Evolutionary conservation across 805 yeast genomes (phyloP).

Genomic region (Candida odintsovae): DNA sequence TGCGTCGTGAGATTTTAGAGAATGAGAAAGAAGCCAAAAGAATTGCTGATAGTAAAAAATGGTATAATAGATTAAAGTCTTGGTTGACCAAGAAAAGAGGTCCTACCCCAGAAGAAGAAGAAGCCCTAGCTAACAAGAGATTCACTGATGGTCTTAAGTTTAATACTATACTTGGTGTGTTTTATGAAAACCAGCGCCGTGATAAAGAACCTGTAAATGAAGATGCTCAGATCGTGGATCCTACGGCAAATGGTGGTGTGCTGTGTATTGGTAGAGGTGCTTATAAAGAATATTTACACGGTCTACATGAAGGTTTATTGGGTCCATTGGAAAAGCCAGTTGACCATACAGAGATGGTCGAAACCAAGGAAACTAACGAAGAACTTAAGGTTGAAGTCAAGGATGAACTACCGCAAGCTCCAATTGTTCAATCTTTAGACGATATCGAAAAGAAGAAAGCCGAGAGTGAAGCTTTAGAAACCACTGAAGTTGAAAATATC

Average conservation of each 20-base stretch:
- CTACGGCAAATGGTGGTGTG: conserved; percentile 69
- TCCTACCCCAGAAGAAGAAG: conserved; percentile 8
- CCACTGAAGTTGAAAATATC: conserved; percentile 2
- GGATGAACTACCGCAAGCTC: conserved; percentile 7
- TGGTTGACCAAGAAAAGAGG: conserved; percentile 5
- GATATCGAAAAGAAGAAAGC: neutral
- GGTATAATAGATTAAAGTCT: conserved; percentile 14
- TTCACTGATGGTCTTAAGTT: conserved; percentile 30
- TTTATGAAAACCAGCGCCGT: conserved; percentile 27
- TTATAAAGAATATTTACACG: conserved; percentile 84
- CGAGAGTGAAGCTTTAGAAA: conserved; percentile 2
- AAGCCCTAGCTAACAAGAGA: conserved; percentile 19
- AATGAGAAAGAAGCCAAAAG: conserved; percentile 19
- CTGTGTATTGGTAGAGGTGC: conserved; percentile 95
- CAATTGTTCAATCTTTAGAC: conserved; percentile 5
- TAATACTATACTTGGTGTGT: conserved; percentile 54
- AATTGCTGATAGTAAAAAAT: conserved; percentile 14
- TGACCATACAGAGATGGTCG: conserved; percentile 16
- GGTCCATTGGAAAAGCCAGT: conserved; percentile 73
- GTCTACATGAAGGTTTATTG: conserved; percentile 89
- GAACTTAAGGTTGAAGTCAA: conserved; percentile 1
- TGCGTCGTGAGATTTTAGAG: conserved; percentile 45
- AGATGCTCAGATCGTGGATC: conserved; percentile 40
- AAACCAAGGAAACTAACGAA: conserved; percentile 1
- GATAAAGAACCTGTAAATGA: conserved; percentile 30